Evolutionary conservation across 139 green algal genomes (phyloP), one percentile per base, ranked within the genome.

Genomic region (Chlamydomonas sp.): DNA sequence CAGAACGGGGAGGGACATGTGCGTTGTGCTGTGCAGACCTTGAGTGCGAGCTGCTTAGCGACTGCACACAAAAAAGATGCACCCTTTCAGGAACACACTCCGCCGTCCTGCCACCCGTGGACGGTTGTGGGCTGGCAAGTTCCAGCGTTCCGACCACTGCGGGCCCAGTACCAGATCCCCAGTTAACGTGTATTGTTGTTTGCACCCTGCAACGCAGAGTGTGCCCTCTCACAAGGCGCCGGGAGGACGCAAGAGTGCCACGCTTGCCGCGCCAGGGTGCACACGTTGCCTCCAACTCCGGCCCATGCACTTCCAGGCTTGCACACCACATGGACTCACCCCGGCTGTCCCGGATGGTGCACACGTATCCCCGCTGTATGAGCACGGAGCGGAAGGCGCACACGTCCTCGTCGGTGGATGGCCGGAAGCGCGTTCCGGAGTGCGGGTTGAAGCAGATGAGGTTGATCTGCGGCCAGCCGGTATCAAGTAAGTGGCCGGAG

Each of bases 391-490:
- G 90, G 93, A 98, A 98, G 2, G 93, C 93, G 58, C 77, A 60
- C 31, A 97, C 89, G 14, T 85, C 83, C 60, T 96, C 86, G 1
- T 85, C 63, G 2, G 63, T 62, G 16, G 85, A 90, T 2, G 92
- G 69, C 71, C 79, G 67, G 88, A 96, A 97, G 15, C n/a, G 87
- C 0, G 95, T 95, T 69, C 95, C 95, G 17, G 91, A 69, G 77
- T 97, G 94, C 1, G 94, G 89, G 88, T 97, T 97, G 93, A 96
- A 97, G 68, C 94, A 89, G 77, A 95, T 96, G 8, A 97, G 88
- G 89, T 97, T 97, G 17, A 93, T 85, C 80, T 77, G 72, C 5
- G 20, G 72, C 18, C 18, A 20, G 20, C 20, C 12, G 67, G 12
- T 5, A 5, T 12, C 1, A 2, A 2, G 15, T 1, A 74, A 17